Percentiles rank a stretch among this genome's conserved stretches.
Conservation (phyloP, 768 basidiomycete genomes). For the Boletus rex-veris region DNA sequence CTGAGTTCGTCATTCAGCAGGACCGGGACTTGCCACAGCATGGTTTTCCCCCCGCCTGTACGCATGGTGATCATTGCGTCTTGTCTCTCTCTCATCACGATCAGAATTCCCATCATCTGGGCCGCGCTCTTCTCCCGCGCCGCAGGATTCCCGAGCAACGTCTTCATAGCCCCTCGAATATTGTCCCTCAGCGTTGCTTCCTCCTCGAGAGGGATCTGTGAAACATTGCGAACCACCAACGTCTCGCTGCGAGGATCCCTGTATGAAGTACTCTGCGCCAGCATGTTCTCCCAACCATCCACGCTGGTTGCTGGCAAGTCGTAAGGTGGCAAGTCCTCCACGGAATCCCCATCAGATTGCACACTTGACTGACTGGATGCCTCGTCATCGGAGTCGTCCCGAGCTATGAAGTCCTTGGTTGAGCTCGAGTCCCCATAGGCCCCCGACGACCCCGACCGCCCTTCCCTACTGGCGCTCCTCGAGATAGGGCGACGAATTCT, state of each 20-base stretch:
- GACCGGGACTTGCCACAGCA: conserved; percentile 3
- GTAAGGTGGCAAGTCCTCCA: background rate
- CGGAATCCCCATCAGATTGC: background rate
- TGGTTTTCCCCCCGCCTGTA: conserved; percentile 6
- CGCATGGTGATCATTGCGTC: conserved; percentile 4
- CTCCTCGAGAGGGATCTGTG: background rate
- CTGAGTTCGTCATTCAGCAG: background rate
- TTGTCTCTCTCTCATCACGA: background rate
- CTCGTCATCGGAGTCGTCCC: background rate
- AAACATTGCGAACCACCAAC: background rate
- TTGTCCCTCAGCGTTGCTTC: background rate
- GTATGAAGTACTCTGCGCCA: fast-evolving
- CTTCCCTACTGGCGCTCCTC: background rate
- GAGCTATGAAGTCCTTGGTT: background rate
- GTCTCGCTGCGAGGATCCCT: background rate
- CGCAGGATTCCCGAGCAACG: background rate
- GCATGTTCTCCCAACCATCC: background rate
- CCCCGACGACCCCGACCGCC: background rate
- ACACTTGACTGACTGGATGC: background rate
- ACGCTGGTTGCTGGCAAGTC: background rate
- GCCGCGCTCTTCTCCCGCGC: background rate
- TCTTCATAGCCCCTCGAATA: background rate
- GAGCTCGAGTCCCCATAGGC: background rate
- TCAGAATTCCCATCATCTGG: background rate
- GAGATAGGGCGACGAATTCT: background rate